phyloP scores from a whole-genome alignment of 768 basidiomycete genomes.

The Suillus luteus region DNA sequence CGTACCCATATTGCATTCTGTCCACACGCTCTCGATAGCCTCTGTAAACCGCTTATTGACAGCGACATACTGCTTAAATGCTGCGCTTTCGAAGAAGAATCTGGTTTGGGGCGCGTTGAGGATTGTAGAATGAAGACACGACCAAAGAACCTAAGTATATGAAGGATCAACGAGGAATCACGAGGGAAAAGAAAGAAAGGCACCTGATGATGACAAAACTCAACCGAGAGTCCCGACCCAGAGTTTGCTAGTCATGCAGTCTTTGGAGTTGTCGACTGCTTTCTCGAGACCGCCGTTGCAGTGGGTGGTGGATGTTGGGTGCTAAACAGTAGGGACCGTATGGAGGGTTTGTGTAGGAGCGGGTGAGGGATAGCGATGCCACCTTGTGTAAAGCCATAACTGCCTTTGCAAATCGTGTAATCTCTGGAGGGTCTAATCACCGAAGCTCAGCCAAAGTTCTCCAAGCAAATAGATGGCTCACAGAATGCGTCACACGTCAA shows the following conservation, averaged over 20 bases:
- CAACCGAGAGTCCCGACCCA: constrained; percentile 78
- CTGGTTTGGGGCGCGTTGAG: constrained; percentile 88
- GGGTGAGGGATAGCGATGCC: constrained; percentile 13
- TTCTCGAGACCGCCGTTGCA: constrained; percentile 87
- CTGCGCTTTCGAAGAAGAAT: constrained; percentile 74
- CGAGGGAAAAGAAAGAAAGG: constrained; percentile 17
- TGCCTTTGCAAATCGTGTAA: too few relatives aligned
- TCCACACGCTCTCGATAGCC: constrained; percentile 75
- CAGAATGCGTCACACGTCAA: too few relatives aligned
- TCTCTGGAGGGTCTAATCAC: too few relatives aligned
- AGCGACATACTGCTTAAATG: constrained; percentile 83
- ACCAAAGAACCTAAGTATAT: constrained; percentile 67
- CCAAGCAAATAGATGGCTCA: too few relatives aligned
- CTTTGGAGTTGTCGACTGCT: constrained; percentile 68
- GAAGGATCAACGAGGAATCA: constrained; percentile 14
- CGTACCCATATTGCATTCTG: constrained; percentile 82
- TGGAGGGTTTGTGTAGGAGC: constrained; percentile 31
- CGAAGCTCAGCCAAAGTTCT: too few relatives aligned
- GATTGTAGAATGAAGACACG: constrained; percentile 81
- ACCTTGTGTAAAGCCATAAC: too few relatives aligned
- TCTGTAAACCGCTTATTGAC: constrained; percentile 92
- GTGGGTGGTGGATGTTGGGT: constrained; percentile 67
- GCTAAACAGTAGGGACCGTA: constrained; percentile 46
- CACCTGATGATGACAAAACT: constrained; percentile 85
- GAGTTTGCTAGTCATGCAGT: constrained; percentile 50